Base-by-base conservation (phyloP, 331 rosid species). In the Spiraea crenata region DNA sequence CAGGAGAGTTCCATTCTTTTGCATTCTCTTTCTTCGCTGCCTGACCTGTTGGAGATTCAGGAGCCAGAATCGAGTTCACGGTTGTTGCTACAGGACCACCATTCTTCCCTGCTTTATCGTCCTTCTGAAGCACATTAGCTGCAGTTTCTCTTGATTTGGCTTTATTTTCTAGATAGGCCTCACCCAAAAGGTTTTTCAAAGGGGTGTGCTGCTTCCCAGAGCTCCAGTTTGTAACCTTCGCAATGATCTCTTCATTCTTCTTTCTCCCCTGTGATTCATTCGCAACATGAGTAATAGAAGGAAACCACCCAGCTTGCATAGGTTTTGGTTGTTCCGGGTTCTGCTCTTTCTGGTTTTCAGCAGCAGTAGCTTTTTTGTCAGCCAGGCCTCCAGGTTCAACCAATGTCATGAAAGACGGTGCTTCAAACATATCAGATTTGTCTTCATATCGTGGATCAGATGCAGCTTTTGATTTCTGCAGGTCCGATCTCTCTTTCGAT, bases 181-280 rank as follows among this genome's bases (percentile, higher is more conserved):
- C 90, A 44, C 89, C 92, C 82, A 91, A 67, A 71, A 91, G 96
- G 84, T 81, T 93, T 80, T 91, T 91, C 71, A 93, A 75, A 67
- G 96, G 95, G 35, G 88, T 77, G 77, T 86, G 97, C 54, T 84
- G 92, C 86, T 91, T 91, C 56, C 78, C 76, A 6, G 84, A 70
- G 82, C 95, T 87, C 97, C 95, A 88, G 86, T 83, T 89, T 35
- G 95, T 86, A 20, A 89, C 96, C 85, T 91, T 93, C 12, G 89
- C 87, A 16, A 91, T 91, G 54, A 83, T 83, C 74, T 88, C 97
- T 79, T 93, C 97, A 16, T 86, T 86, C 78, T 87, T 85, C 85
- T 81, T 89, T 78, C 88, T 87, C 31, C 88, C 95, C 31, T 67
- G 84, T 14, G 95, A 86, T 50, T 91, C 95, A 2, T 82, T 84